Evolutionary conservation across 495 filamentous ascomycete genomes (phyloP), one percentile per base, ranked within the genome.

Genomic region (Hypomontagnella submonticulosa): DNA sequence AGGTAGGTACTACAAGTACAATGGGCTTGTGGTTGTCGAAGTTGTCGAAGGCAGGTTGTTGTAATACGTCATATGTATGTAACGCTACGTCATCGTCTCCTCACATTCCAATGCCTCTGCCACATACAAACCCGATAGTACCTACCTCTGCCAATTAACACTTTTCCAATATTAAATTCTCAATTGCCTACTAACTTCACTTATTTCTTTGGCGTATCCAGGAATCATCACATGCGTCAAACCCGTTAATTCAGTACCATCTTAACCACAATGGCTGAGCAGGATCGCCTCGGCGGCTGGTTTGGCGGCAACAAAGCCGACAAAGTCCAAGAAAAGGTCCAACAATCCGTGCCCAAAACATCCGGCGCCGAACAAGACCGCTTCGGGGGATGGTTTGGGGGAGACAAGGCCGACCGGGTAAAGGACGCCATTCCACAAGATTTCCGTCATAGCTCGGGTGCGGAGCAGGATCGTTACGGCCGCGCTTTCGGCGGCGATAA

Each of bases 81-180:
- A 63, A 57, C 53, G 4, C 19, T 67, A 67, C 65, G 65, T 67
- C 65, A 67, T 63, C 23, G 44, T 44, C 65, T 53, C 57, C 63
- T 67, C 64, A 63, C 41, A 37, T 18, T 41, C 38, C 5, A 37
- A 44, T 23, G 23, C 34, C 38, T 36, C 9, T 9, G 6, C 23
- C 0, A 53, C 18, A 20, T 62, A 57, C 40, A 59, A 55, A 63
- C 11, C 10, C 19, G 15, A 15, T 34, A n/a, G n/a, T 16, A 43
- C 9, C 1, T 0, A 18, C 53, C 49, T 42, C 43, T n/a, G 18
- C 23, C 15, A 57, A 33, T 58, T 67, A 36, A 11, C 23, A 3
- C 43, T 18, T 53, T 10, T 33, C 20, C 9, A 56, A 0, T 4
- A 38, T 47, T 42, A 2, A 8, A 57, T 53, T 12, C 53, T 27